These are phyloP conservation scores for Lentinula edodes DNA, from an alignment of 768 basidiomycete genomes.

Conservation along the genomic window DNA sequence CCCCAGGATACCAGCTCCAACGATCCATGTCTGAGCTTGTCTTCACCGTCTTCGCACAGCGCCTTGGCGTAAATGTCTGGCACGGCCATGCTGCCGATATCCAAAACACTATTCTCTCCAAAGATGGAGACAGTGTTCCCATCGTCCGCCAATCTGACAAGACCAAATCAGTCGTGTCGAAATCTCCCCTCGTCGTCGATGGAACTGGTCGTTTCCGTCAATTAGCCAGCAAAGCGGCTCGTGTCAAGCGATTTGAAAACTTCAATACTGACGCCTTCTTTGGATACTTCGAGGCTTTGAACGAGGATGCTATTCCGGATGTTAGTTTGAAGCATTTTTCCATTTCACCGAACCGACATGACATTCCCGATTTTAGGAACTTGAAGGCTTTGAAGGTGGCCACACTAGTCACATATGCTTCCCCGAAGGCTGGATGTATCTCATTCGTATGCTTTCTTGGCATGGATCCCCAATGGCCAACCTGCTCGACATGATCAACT, in stretches of 20 bases:
- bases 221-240: not conserved
- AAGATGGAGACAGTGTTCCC: conserved; percentile 7
- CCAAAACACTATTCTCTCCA: conserved; percentile 8
- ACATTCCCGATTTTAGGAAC: not conserved
- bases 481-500: conserved; percentile 12
- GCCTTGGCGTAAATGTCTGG: conserved; percentile 11
- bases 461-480: conserved; percentile 9
- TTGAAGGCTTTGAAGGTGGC: conserved; percentile 10
- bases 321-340: not conserved
- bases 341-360: not conserved
- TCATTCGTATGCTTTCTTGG: conserved; percentile 13
- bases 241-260: conserved; percentile 11
- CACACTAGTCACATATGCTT: conserved; percentile 13
- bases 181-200: conserved; percentile 10
- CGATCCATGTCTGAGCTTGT: conserved; percentile 12
- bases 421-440: conserved; percentile 13
- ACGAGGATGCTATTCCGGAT: conserved; percentile 6
- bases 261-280: conserved; percentile 13
- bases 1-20: conserved; percentile 9
- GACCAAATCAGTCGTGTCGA: not conserved
- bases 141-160: conserved; percentile 1
- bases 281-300: conserved; percentile 8
- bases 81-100: conserved; percentile 10
- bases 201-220: conserved; percentile 8
- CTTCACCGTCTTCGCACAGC: conserved; percentile 11